These are phyloP conservation scores for Magnusiomyces tetraspermus DNA, from an alignment of 1,139 yeast genomes.

Conservation along the genomic window DNA sequence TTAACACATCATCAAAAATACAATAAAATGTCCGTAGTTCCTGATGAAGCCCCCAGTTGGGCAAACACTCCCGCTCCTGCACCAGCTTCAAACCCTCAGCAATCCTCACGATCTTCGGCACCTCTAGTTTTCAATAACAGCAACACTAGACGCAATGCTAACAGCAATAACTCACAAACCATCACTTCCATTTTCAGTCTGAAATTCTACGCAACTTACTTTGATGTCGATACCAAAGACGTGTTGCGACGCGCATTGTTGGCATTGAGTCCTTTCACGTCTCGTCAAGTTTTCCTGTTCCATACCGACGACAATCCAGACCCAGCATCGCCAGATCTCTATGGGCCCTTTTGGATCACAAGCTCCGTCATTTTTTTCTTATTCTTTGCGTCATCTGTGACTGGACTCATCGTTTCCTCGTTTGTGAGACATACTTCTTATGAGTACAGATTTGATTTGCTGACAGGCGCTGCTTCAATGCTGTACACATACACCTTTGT, in stretches of 20 bases:
- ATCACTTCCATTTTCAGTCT: slow-evolving; percentile 38
- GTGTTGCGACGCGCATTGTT: slow-evolving; percentile 35
- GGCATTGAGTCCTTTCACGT: slow-evolving; percentile 32
- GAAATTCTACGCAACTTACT: slow-evolving; percentile 48
- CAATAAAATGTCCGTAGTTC: slow-evolving; percentile 1
- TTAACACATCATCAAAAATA: no score
- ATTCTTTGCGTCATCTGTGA: slow-evolving; percentile 62
- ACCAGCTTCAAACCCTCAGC: neutral
- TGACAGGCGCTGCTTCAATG: slow-evolving; percentile 55
- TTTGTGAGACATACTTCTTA: slow-evolving; percentile 28
- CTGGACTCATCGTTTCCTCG: slow-evolving; percentile 36
- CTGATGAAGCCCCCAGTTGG: slow-evolving; percentile 2
- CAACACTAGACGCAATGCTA: slow-evolving; percentile 16
- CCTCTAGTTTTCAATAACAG: neutral
- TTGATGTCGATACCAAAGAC: slow-evolving; percentile 43
- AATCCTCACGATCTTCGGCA: neutral
- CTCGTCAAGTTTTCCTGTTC: slow-evolving; percentile 20
- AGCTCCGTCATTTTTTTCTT: slow-evolving; percentile 64
- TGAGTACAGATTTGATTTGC: slow-evolving; percentile 50
- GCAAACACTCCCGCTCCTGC: neutral
- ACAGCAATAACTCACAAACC: neutral
- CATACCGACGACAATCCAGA: slow-evolving; percentile 27
- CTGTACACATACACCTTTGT: slow-evolving; percentile 65
- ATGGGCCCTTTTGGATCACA: slow-evolving; percentile 80
- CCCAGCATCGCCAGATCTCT: slow-evolving; percentile 44